Conservation (phyloP, 345 rosid species). For the Trapa bicornis region DNA sequence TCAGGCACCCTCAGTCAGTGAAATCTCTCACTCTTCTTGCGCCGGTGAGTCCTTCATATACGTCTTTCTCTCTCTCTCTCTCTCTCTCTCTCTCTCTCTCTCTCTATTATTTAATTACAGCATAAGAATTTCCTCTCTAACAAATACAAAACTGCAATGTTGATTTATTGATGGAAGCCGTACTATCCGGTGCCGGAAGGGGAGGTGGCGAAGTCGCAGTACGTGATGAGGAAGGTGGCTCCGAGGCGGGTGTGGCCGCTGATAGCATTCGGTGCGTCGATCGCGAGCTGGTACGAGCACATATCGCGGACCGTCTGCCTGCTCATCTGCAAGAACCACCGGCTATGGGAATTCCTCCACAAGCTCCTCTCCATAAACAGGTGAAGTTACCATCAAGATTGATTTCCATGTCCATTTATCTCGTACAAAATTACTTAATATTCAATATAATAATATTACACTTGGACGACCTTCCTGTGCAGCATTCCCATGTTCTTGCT, state of each 20-base stretch:
- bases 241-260: constrained; percentile 87
- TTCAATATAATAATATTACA: too few species aligned
- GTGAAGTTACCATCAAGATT: constrained; percentile 16
- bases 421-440: too few species aligned
- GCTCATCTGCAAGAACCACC: constrained; percentile 80
- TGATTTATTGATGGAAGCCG: constrained; percentile 35
- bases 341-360: constrained; percentile 72
- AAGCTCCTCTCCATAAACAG: constrained; percentile 73
- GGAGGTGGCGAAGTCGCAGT: constrained; percentile 61
- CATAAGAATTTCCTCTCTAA: too few species aligned
- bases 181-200: constrained; percentile 74
- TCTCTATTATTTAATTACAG: not conserved
- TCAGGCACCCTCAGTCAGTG: constrained; percentile 58
- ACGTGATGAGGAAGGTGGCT: constrained; percentile 70
- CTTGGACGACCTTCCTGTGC: not conserved
- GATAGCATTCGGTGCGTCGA: constrained; percentile 70
- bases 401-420: too few species aligned
- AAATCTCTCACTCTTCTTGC: constrained; percentile 83
- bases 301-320: constrained; percentile 69
- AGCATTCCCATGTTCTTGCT: constrained; percentile 75
- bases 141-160: too few species aligned
- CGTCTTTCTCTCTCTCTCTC: not conserved
- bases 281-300: constrained; percentile 97
- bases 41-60: constrained; percentile 41
- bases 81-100: not conserved